Base-by-base conservation (phyloP, 768 basidiomycete genomes). In the Tricholoma sp. region DNA sequence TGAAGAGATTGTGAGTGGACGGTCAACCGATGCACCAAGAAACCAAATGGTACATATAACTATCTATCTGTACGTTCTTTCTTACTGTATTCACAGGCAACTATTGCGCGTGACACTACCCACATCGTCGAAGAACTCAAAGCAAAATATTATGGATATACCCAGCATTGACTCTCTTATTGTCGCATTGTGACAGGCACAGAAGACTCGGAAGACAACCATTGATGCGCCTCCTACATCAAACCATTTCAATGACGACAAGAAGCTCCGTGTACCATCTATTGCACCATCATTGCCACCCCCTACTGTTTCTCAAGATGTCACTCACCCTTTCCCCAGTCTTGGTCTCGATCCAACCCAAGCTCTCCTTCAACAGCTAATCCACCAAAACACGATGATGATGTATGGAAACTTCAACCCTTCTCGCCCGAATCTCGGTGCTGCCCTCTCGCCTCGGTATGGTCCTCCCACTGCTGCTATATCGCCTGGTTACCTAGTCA, bases 161-260 rank as follows among this genome's bases (percentile, higher is more conserved):
- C 29, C 29, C 29, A 29, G 8, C 29, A 8, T 8, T 29, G 29
- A 29, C 29, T 29, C 29, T 29, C 29, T 29, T 29, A 29, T 29
- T 29, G 29, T 29, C 29, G 29, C 29, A 4, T 29, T 29, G 29
- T 29, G 29, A 74, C 69, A 14, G 32, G 43, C n/a, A 8, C 43
- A 45, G n/a, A 45, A 45, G n/a, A 4, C n/a, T n/a, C n/a, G n/a
- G n/a, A n/a, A 22, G 19, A 19, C 21, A 22, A 45, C 19, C 4
- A 18, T 45, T 22, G 19, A 45, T 4, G 19, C 21, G 5, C 43
- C 43, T 12, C 43, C 21, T 6, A 45, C 43, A 45, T 45, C 43
- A 22, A 45, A 45, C n/a, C 43, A 45, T 16, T 45, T 45, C 43
- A 45, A 45, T 45, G 43, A 45, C 11, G 19, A 45, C 43, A 45